These are phyloP conservation scores for Pseudogymnoascus sp. DNA, from an alignment of 2,329 filamentous ascomycete species.

Conservation along the genomic window DNA sequence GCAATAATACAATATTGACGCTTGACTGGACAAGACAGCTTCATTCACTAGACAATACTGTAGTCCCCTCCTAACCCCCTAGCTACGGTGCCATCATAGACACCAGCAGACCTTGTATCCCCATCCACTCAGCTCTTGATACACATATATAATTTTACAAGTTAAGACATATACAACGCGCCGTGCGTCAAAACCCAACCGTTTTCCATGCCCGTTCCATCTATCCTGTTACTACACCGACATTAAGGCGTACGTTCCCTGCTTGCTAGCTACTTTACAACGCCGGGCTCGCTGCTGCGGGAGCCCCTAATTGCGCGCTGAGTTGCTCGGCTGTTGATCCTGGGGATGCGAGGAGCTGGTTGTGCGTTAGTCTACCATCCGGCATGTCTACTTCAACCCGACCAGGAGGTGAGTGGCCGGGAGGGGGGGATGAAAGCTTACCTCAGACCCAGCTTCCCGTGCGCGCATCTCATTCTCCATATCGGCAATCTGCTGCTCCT, in stretches of 20 bases:
- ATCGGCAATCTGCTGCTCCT: conserved; percentile 94
- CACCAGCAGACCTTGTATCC: background rate
- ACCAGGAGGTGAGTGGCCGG: background rate
- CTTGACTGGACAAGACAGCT: background rate
- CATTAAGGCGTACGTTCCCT: background rate
- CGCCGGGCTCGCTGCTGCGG: background rate
- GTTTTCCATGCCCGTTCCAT: background rate
- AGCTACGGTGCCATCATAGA: background rate
- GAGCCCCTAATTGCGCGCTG: background rate
- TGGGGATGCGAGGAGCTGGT: background rate
- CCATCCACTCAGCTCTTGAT: background rate
- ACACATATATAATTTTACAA: conserved; percentile 5
- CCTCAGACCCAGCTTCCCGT: conserved; percentile 84
- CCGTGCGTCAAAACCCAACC: background rate
- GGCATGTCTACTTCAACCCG: background rate
- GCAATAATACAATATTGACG: background rate
- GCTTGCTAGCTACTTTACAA: background rate
- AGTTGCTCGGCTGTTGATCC: background rate
- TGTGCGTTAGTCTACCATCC: background rate
- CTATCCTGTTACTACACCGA: conserved; percentile 2
- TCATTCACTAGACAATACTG: background rate
- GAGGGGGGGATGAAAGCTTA: conserved; percentile 24
- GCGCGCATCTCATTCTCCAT: conserved; percentile 98
- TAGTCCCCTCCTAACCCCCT: background rate
- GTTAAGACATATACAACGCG: background rate